Base-by-base conservation (phyloP, 306 rosid species). In the Vigna hirtella region DNA sequence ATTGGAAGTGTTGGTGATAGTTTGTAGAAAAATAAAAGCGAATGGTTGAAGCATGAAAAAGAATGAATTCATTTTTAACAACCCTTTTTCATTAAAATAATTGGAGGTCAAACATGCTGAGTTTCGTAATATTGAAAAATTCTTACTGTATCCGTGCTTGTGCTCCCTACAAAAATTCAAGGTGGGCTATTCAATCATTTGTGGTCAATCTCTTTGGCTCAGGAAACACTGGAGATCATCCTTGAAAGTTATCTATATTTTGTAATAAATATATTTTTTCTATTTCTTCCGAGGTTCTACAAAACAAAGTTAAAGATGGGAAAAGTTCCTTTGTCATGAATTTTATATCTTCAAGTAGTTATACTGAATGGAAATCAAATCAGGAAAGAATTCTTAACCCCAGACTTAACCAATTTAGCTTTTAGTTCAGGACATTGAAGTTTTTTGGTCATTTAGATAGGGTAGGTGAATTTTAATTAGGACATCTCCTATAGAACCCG, bases 341-440 rank as follows among this genome's bases (percentile, higher is more conserved):
- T 56, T 43, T 20, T 47, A 5, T 69, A 69, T 68, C 61, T 18
- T 34, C 7, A 32, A 24, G 70, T 47, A 53, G 75, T 14, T 55
- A 40, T 7, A 24, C 47, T 15, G 15, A 74, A 59, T 26, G 57
- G 28, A 48, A 30, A 30, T 30, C 34, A 58, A 36, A 42, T 26
- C 20, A 56, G 43, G 79, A 11, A 18, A 45, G 20, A 45, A 74
- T 47, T 47, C 57, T 74, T 11, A 22, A 24, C 56, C 14, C 18
- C 9, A 1, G 48, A 16, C 50, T 24, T 57, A 56, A n/a, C 32
- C 50, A 55, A 58, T 28, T 66, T 55, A 28, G 22, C 47, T 67
- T 55, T 57, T 45, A 43, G 61, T 73, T 45, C 75, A 26, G 10
- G 45, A 77, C 66, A 53, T 77, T 77, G 65, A 70, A 47, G 38